These are phyloP conservation scores for Monosporascus sp. DNA, from an alignment of 2,329 filamentous ascomycete genomes.

Conservation along the genomic window DNA sequence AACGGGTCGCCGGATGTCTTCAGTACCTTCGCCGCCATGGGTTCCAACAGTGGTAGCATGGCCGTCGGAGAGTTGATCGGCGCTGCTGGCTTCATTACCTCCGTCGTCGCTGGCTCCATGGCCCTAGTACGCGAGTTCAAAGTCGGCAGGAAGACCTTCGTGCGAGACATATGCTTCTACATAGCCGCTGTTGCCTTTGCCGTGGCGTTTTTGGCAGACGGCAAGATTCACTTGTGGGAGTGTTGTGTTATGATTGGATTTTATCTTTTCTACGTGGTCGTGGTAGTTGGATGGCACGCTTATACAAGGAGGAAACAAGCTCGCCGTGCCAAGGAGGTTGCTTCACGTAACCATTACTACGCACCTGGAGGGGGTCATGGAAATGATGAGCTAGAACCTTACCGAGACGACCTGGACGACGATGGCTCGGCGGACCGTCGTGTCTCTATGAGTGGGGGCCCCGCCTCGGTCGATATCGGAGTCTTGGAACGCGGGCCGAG, in stretches of 20 bases:
- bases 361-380: slow-evolving; percentile 43
- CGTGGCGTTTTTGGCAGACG: slow-evolving; percentile 82
- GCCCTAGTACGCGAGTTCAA: slow-evolving; percentile 92
- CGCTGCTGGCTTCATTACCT: slow-evolving; percentile 91
- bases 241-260: slow-evolving; percentile 85
- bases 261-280: slow-evolving; percentile 82
- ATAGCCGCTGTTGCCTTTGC: slow-evolving; percentile 81
- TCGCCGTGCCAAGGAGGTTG: slow-evolving; percentile 60
- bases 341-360: slow-evolving; percentile 70
- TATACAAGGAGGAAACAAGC: slow-evolving; percentile 59
- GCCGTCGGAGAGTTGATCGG: slow-evolving; percentile 93
- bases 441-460: slow-evolving; percentile 20
- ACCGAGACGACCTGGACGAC: slow-evolving; percentile 60
- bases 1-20: slow-evolving; percentile 98
- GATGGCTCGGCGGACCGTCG: slow-evolving; percentile 32
- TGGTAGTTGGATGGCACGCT: slow-evolving; percentile 93
- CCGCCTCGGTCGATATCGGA: slow-evolving; percentile 33
- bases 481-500: slow-evolving; percentile 40
- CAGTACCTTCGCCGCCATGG: slow-evolving; percentile 97
- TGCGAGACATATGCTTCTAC: slow-evolving; percentile 90
- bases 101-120: slow-evolving; percentile 96
- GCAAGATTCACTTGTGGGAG: slow-evolving; percentile 80
- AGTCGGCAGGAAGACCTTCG: slow-evolving; percentile 82
- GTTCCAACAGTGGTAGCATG: slow-evolving; percentile 92
- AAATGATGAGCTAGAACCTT: slow-evolving; percentile 55